Evolutionary conservation across 495 filamentous ascomycete genomes (phyloP).

Genomic region (Hypomontagnella submonticulosa): DNA sequence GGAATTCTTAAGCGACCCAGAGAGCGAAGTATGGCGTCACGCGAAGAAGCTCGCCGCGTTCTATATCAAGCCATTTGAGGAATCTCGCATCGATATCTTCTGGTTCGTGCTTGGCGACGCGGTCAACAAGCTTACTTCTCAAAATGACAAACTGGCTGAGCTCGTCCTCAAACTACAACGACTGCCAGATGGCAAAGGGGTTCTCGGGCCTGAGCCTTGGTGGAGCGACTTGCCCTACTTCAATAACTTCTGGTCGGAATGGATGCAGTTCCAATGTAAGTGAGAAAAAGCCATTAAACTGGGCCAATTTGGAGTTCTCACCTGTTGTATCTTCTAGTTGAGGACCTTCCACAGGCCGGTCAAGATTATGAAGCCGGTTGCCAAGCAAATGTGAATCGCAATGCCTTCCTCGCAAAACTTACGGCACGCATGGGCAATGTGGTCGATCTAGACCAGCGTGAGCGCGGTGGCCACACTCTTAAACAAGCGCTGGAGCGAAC

Average conservation of each 20-base stretch:
- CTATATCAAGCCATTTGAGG: slow-evolving; percentile 16
- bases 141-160: slow-evolving; percentile 30
- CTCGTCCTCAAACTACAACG: slow-evolving; percentile 25
- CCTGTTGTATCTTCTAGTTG: background rate
- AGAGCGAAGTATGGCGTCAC: slow-evolving; percentile 16
- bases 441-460: slow-evolving; percentile 23
- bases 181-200: slow-evolving; percentile 21
- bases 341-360: background rate
- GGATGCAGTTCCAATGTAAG: slow-evolving; percentile 25
- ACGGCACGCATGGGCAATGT: slow-evolving; percentile 7
- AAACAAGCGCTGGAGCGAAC: slow-evolving; percentile 24
- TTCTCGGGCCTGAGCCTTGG: slow-evolving; percentile 22
- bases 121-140: slow-evolving; percentile 19
- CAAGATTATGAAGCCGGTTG: slow-evolving; percentile 5
- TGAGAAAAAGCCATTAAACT: background rate
- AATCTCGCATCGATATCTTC: slow-evolving; percentile 23
- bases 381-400: slow-evolving; percentile 24
- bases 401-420: slow-evolving; percentile 30
- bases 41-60: slow-evolving; percentile 18
- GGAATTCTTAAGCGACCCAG: slow-evolving; percentile 8
- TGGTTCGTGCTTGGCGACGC: slow-evolving; percentile 24
- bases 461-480: slow-evolving; percentile 20
- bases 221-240: slow-evolving; percentile 24
- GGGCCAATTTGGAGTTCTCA: background rate
- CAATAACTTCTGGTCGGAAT: slow-evolving; percentile 27